Base-by-base conservation (phyloP, 2,329 filamentous ascomycete species). In the Colletotrichum sp. region DNA sequence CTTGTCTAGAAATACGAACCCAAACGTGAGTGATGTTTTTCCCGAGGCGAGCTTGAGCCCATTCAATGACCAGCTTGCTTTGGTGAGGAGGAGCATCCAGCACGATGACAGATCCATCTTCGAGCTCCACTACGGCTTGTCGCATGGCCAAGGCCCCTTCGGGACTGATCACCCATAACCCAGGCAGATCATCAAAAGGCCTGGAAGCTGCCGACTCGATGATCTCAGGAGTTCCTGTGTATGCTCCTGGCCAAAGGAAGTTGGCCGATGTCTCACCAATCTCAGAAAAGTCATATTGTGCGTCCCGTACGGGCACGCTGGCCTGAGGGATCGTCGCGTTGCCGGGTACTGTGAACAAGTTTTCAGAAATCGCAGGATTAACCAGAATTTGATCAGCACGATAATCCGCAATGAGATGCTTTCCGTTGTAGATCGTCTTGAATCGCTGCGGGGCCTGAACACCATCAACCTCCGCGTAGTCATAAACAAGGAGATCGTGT, bases 81-180 rank as follows among this genome's bases (percentile, higher is more conserved):
- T 78, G 77, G n/a, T 78, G 77, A 24, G 73, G 77, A 6, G 77
- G 77, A 3, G 76, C 71, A 32, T 78, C 77, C 13, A 73, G 68
- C 2, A 78, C 76, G 6, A 78, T 63, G 7, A 78, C 43, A 4
- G 62, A 63, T 26, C 56, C 56, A 48, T 75, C 72, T 16, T 77
- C 76, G 16, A 78, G 72, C 52, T 77, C 77, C 6, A 72, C 48
- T 14, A 78, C 61, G 9, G 77, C 65, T 24, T 78, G 76, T 65
- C 74, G 26, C 56, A 59, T 18, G 16, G 24, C 56, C 56, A 59
- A 30, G 4, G 21, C 24, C 24, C 56, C 56, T 1, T 30, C 56
- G 2, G 56, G 26, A 30, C 56, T 59, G 4, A 59, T 59, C 24
- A 30, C 26, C 26, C 56, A 59, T 13, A 59, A 24, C 2, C 56